These are phyloP conservation scores for Azolla pinnata DNA, from an alignment of 75 land plant species.

Conservation along the genomic window DNA sequence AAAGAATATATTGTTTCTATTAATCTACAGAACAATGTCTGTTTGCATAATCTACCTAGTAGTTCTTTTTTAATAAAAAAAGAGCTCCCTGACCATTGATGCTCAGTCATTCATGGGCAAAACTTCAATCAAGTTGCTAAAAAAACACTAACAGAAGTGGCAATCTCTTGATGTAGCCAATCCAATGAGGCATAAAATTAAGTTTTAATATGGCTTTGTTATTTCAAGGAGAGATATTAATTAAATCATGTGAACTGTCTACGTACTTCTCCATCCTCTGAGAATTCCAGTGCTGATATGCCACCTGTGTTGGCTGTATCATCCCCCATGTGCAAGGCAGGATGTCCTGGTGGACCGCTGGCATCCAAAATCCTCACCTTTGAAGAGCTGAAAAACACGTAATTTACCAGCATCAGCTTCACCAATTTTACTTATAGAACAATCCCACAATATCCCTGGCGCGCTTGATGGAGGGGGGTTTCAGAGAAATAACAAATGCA, in stretches of 20 bases:
- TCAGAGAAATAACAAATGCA: no score
- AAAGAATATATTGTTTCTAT: no score
- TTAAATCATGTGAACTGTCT: background rate
- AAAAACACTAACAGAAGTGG: no score
- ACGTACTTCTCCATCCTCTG: slow-evolving; percentile 86
- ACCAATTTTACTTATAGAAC: no score
- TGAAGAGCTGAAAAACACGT: slow-evolving; percentile 57
- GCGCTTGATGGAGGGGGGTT: no score
- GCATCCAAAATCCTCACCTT: slow-evolving; percentile 81
- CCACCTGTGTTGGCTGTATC: slow-evolving; percentile 32
- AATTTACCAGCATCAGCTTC: no score
- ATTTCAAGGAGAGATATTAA: background rate
- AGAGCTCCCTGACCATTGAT: no score
- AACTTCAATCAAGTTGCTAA: no score
- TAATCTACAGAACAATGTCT: background rate
- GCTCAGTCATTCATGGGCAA: no score
- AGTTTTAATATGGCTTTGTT: background rate
- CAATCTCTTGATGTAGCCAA: no score
- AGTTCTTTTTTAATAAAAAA: background rate
- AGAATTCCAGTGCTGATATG: slow-evolving; percentile 69
- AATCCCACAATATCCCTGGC: no score
- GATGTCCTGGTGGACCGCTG: slow-evolving; percentile 85
- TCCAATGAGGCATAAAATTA: no score
- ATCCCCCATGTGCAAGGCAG: slow-evolving; percentile 41
- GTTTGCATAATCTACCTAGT: background rate